Base-by-base conservation (phyloP, 129 eudicot species). In the Flaveria linearis region DNA sequence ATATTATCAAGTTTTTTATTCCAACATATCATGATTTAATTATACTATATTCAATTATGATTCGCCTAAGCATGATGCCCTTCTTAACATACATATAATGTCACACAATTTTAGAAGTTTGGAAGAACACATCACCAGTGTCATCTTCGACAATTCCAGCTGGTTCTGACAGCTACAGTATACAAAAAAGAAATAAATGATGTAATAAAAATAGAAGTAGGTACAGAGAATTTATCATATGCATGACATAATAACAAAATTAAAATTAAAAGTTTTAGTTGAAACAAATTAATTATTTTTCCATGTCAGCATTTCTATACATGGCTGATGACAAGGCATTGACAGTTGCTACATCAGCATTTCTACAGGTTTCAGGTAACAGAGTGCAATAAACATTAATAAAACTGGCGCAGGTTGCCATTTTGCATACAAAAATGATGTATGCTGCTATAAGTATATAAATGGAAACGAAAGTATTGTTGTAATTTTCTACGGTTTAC, bases 101-200 rank as follows among this genome's bases (percentile, higher is more conserved):
- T 18, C 26, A 8, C 49, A 69, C 41, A 78, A n/a, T 28, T 43
- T 43, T 49, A 20, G 63, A 28, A 70, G 42, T 58, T 47, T 71
- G 66, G 43, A 71, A 57, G 64, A 58, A 62, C 36, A 53, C 6
- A 12, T 85, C 74, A 94, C 99, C 99, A 65, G 83, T 69, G 73
- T 80, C 86, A 18, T 87, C 96, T 87, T 94, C 91, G 36, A 89
- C 90, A 69, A 94, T 84, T 79, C 99, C 99, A 2, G 99, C 82
- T 11, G 99, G 99, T 82, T 94, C 99, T 67, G 99, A 94, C 67
- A 94, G 88, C 99, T 94, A 91, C 50, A 61, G 79, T 41, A 83
- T 52, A 39, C 56, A 52, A 62, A 23, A 72, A 69, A 63, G 63
- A 65, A 69, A 36, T 16, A 73, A 57, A 15, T 51, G 1, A 39